These are phyloP conservation scores for Excoecaria agallocha DNA, from an alignment of 345 rosid species.

Conservation along the genomic window DNA sequence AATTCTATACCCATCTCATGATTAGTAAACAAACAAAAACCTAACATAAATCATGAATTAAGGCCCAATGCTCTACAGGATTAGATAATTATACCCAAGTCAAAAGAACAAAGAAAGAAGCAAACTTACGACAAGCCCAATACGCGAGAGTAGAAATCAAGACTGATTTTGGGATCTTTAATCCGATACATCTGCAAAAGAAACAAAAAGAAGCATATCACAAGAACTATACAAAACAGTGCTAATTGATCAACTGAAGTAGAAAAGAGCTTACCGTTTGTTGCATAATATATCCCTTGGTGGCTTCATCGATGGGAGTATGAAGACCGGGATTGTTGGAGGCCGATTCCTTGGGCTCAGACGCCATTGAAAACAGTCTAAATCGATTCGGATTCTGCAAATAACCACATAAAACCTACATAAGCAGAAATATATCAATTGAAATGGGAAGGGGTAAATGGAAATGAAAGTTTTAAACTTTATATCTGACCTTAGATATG, in stretches of 20 bases:
- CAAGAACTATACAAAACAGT: neutral
- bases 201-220: neutral
- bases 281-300: constrained; percentile 82
- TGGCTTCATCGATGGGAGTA: constrained; percentile 60
- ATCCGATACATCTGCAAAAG: constrained; percentile 76
- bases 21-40: neutral
- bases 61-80: too few relatives aligned
- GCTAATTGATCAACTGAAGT: too few relatives aligned
- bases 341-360: constrained; percentile 66
- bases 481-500: constrained; percentile 1
- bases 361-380: constrained; percentile 66
- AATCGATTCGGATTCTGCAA: constrained; percentile 5
- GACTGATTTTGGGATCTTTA: constrained; percentile 89
- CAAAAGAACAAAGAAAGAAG: neutral
- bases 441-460: neutral
- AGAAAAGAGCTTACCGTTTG: constrained; percentile 55
- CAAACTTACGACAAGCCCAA: constrained; percentile 92
- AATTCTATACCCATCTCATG: neutral
- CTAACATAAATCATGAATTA: too few relatives aligned
- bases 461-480: neutral
- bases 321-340: constrained; percentile 81
- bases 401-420: neutral
- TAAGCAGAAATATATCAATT: neutral
- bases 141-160: constrained; percentile 83
- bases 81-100: too few relatives aligned